Conservation (phyloP, 805 yeast genomes). For the Metschnikowia henanensis region DNA sequence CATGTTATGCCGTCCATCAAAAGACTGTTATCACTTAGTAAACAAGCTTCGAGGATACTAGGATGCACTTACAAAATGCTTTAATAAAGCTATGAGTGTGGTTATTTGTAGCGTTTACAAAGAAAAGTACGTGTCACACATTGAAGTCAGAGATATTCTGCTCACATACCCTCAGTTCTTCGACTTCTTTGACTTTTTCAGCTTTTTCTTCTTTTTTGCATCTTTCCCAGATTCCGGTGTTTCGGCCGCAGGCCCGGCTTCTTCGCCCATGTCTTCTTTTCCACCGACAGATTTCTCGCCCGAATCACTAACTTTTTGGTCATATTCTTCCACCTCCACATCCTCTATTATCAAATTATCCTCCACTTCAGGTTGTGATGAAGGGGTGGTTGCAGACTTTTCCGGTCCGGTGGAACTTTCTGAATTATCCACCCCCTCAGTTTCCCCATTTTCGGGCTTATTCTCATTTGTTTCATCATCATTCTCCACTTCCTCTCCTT, state of each 20-base stretch:
- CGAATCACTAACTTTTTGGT: slow-evolving; percentile 11
- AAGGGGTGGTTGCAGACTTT: too few relatives aligned
- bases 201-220: slow-evolving; percentile 19
- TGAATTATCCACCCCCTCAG: neutral
- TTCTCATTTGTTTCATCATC: neutral
- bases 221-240: neutral
- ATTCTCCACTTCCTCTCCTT: slow-evolving; percentile 24
- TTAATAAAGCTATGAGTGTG: too few relatives aligned
- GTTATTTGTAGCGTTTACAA: too few relatives aligned
- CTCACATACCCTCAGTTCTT: slow-evolving; percentile 29
- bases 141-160: too few relatives aligned
- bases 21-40: too few relatives aligned
- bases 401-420: neutral
- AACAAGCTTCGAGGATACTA: too few relatives aligned
- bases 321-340: slow-evolving; percentile 41
- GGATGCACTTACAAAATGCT: too few relatives aligned
- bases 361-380: slow-evolving; percentile 10
- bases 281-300: slow-evolving; percentile 14
- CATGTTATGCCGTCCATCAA: too few relatives aligned
- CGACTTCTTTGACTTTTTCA: slow-evolving; percentile 31
- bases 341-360: slow-evolving; percentile 42
- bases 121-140: too few relatives aligned
- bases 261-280: neutral
- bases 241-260: neutral
- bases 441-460: neutral